Percentiles rank a stretch among this genome's conserved stretches.
phyloP scores from a whole-genome alignment of 2,329 filamentous ascomycete genomes.

The Cyphellophora attinorum region DNA sequence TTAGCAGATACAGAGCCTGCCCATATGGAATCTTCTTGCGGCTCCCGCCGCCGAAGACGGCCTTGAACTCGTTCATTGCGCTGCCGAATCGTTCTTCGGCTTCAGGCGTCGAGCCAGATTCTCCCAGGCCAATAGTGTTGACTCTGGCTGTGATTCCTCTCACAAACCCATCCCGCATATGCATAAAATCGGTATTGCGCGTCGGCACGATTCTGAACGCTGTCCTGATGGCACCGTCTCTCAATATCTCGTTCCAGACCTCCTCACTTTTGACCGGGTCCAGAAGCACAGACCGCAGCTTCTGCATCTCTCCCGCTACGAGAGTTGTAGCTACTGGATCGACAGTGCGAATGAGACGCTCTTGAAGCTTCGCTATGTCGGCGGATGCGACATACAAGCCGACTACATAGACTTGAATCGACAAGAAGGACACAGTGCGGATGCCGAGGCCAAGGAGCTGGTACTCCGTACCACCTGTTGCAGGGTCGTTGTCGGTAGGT shows the following conservation, averaged over 20 bases:
- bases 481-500: slow-evolving; percentile 19
- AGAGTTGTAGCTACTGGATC: slow-evolving; percentile 63
- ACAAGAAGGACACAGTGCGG: slow-evolving; percentile 78
- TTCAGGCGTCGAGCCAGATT: slow-evolving; percentile 29
- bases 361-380: slow-evolving; percentile 73
- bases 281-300: slow-evolving; percentile 58
- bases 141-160: slow-evolving; percentile 70
- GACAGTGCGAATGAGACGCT: slow-evolving; percentile 63
- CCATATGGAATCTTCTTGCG: slow-evolving; percentile 64
- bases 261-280: slow-evolving; percentile 60
- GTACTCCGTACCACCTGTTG: slow-evolving; percentile 56
- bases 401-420: slow-evolving; percentile 88
- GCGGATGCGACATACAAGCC: slow-evolving; percentile 81
- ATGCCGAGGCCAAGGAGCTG: slow-evolving; percentile 81
- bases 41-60: slow-evolving; percentile 65
- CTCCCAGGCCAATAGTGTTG: slow-evolving; percentile 43
- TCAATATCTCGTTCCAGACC: slow-evolving; percentile 65
- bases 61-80: slow-evolving; percentile 68
- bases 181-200: slow-evolving; percentile 88
- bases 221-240: slow-evolving; percentile 59
- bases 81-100: slow-evolving; percentile 64
- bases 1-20: slow-evolving; percentile 63
- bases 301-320: slow-evolving; percentile 70
- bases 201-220: slow-evolving; percentile 78
- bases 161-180: slow-evolving; percentile 85